These are phyloP conservation scores for Penicillium flavigenum DNA, from an alignment of 495 filamentous ascomycete species.

Conservation along the genomic window DNA sequence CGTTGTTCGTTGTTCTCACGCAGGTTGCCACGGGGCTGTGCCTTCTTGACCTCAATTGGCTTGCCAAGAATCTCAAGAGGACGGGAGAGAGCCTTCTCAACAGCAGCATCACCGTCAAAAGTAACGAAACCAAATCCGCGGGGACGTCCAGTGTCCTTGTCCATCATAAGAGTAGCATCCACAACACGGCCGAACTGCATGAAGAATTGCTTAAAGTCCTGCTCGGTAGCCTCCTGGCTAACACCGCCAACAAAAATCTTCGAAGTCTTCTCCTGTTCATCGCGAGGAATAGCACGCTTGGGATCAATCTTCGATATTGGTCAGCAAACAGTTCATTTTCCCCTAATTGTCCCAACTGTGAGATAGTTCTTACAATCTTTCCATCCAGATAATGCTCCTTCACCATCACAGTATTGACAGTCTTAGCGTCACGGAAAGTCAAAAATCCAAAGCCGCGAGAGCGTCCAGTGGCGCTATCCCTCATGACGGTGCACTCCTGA, in stretches of 20 bases:
- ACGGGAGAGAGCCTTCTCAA: slow-evolving; percentile 82
- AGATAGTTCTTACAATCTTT: slow-evolving; percentile 75
- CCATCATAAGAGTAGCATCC: slow-evolving; percentile 98
- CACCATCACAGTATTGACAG: slow-evolving; percentile 98
- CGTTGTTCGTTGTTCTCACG: slow-evolving; percentile 77
- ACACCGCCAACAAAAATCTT: slow-evolving; percentile 99
- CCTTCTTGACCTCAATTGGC: slow-evolving; percentile 96
- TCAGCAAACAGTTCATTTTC: slow-evolving; percentile 24
- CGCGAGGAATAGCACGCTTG: slow-evolving; percentile 94
- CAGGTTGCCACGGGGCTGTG: slow-evolving; percentile 92
- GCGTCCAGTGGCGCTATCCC: slow-evolving; percentile 88
- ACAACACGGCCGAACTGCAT: slow-evolving; percentile 93
- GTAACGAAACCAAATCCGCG: slow-evolving; percentile 99
- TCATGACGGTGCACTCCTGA: slow-evolving; percentile 96
- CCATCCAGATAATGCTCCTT: slow-evolving; percentile 98
- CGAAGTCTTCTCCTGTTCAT: slow-evolving; percentile 95
- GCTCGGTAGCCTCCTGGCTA: slow-evolving; percentile 92
- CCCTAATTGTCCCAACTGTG: slow-evolving; percentile 1
- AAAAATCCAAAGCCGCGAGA: slow-evolving; percentile 96
- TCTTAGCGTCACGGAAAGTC: slow-evolving; percentile 95
- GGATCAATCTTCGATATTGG: slow-evolving; percentile 76
- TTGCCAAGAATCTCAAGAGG: slow-evolving; percentile 90
- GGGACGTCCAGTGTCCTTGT: slow-evolving; percentile 95
- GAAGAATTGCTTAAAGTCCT: slow-evolving; percentile 95
- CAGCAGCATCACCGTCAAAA: slow-evolving; percentile 92